Evolutionary conservation across 2,329 filamentous ascomycete genomes (phyloP), one percentile per base, ranked within the genome.

Genomic region (Xylaria digitata): DNA sequence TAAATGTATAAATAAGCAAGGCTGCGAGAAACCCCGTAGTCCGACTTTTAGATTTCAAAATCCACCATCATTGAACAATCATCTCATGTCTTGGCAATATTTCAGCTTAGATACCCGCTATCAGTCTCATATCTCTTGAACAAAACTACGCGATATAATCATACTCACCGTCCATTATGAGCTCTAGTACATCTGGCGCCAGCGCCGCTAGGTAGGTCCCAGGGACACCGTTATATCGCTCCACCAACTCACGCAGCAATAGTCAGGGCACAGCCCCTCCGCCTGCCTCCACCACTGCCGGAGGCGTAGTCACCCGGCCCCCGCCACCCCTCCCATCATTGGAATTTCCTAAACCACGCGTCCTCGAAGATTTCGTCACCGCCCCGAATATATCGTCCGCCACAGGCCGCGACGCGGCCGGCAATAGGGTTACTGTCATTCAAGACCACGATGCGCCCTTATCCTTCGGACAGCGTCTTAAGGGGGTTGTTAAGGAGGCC

Each of bases 161-260:
- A 15, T 9, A 49, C 19, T 30, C 7, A 21, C 42, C 9, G 17
- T 13, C 2, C 19, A 40, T 15, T 30, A 64, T 64, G 61, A 64
- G 55, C 43, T 64, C 61, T 11, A 1, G 9, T 3, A 48, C 59
- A 17, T 6, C 54, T 21, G 32, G 7, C 40, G 32, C 48, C 15
- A 9, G 17, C 40, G 15, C 55, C 6, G 7, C 48, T 11, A 64
- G 30, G 61, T 64, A 42, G 30, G 61, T 59, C 32, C 3, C 3
- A 8, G 15, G 8, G 6, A 30, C n/a, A 45, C 26, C 15, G 26
- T 5, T 26, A 26, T 2, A 26, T 26, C 26, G 26, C 26, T 26
- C 26, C 5, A 26, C 5, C 26, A 26, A 26, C 26, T 26, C 5
- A 26, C 26, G 26, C 26, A 26, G 26, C 5, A 7, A 32, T 26